Evolutionary conservation across 352 stramenopile species (phyloP).

Genomic region (Pythium myriotylum): DNA sequence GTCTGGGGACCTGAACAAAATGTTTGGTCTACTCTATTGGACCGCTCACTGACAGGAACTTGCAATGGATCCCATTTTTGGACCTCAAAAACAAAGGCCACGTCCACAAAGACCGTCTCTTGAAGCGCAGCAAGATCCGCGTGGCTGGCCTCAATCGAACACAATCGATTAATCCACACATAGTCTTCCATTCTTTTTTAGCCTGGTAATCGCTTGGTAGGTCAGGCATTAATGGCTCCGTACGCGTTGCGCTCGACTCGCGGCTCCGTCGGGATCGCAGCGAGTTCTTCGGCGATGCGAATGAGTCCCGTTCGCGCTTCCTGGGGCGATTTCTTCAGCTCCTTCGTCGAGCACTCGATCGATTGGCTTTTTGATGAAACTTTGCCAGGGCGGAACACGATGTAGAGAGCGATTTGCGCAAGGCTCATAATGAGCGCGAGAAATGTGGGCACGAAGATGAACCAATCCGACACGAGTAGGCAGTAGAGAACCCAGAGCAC

Average conservation of each 20-base stretch:
- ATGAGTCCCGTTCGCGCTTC: not conserved
- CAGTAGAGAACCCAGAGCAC: constrained; percentile 54
- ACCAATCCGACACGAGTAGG: constrained; percentile 40
- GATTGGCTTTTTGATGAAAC: not conserved
- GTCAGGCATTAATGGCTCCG: constrained; percentile 5
- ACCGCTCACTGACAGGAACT: too few species aligned
- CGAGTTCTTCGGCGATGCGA: not conserved
- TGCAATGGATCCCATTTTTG: too few species aligned
- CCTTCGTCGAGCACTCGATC: not conserved
- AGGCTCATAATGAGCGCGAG: constrained; percentile 34
- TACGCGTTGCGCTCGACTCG: constrained; percentile 1
- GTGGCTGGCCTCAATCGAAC: too few species aligned
- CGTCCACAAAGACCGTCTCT: too few species aligned
- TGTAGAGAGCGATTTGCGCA: constrained; percentile 42
- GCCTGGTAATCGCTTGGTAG: too few species aligned
- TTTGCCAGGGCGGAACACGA: constrained; percentile 41
- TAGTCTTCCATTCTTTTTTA: too few species aligned
- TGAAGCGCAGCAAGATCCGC: too few species aligned
- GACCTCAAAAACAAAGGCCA: too few species aligned
- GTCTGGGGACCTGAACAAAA: too few species aligned
- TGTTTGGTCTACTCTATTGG: too few species aligned
- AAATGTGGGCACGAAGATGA: constrained; percentile 58
- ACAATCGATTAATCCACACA: too few species aligned
- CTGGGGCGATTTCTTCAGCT: not conserved
- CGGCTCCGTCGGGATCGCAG: not conserved